A percentile compares a stretch with the other conserved stretches of the same genome.
Evolutionary conservation across 768 basidiomycete genomes (phyloP).

Genomic region (Hortiboletus campestris): DNA sequence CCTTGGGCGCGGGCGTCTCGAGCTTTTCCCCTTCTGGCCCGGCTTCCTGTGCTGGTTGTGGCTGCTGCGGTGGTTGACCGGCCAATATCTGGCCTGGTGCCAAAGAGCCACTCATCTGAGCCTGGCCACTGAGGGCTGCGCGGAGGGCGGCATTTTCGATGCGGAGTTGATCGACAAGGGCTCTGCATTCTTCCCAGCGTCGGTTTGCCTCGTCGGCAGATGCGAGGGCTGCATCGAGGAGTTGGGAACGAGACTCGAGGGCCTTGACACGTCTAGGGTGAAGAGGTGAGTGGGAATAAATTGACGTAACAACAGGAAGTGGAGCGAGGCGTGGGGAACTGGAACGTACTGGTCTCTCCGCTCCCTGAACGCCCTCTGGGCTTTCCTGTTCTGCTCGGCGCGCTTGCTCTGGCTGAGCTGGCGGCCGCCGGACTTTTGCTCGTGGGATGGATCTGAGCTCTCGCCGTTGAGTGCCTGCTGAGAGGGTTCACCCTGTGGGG

Average conservation of each 20-base stretch:
- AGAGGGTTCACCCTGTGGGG: slow-evolving; percentile 21
- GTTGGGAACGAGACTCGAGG: slow-evolving; percentile 80
- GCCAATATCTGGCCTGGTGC: slow-evolving; percentile 27
- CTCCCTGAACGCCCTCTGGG: slow-evolving; percentile 88
- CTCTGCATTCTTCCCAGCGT: slow-evolving; percentile 89
- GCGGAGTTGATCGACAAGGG: slow-evolving; percentile 82
- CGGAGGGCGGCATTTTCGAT: slow-evolving; percentile 80
- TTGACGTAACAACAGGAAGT: not conserved
- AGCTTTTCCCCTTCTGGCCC: slow-evolving; percentile 28
- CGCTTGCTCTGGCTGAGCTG: slow-evolving; percentile 78
- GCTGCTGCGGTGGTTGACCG: slow-evolving; percentile 21
- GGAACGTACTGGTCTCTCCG: slow-evolving; percentile 77
- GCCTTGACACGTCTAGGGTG: slow-evolving; percentile 74
- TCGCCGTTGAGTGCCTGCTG: slow-evolving; percentile 31
- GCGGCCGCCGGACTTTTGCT: slow-evolving; percentile 38
- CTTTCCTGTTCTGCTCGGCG: slow-evolving; percentile 93
- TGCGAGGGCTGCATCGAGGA: slow-evolving; percentile 81
- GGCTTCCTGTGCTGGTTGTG: slow-evolving; percentile 20
- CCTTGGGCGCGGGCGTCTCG: slow-evolving; percentile 25
- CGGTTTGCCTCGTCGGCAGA: slow-evolving; percentile 87
- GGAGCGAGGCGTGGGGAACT: not conserved
- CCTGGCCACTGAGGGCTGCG: slow-evolving; percentile 54
- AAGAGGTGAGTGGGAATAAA: slow-evolving; percentile 12
- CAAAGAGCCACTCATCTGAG: slow-evolving; percentile 35
- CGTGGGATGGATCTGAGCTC: slow-evolving; percentile 1